These are phyloP conservation scores for Davidsoniella virescens DNA, from an alignment of 2,329 filamentous ascomycete genomes.

Conservation along the genomic window DNA sequence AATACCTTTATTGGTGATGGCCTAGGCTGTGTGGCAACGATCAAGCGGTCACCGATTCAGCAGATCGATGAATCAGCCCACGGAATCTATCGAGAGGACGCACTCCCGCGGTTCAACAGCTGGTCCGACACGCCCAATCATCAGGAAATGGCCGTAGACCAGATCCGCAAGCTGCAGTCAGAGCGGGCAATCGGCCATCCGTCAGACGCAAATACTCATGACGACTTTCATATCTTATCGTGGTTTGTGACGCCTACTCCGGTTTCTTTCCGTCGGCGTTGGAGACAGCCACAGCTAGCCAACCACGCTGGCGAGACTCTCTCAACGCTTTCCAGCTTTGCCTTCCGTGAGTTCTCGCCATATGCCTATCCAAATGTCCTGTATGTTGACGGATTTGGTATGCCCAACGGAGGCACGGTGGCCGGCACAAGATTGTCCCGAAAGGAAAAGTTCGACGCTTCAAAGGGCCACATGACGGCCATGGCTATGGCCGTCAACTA, in stretches of 20 bases:
- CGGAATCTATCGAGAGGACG: conserved; percentile 3
- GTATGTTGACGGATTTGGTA: conserved; percentile 11
- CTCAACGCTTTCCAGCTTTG: conserved; percentile 11
- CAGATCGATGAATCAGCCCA: background rate
- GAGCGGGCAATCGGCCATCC: conserved; percentile 4
- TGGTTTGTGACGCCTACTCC: conserved; percentile 6
- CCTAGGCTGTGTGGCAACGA: conserved; percentile 17
- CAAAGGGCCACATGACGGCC: conserved; percentile 9
- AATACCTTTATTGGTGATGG: conserved; percentile 12
- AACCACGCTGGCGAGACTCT: conserved; percentile 5
- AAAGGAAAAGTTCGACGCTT: conserved; percentile 5
- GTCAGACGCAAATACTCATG: conserved; percentile 2
- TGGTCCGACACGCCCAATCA: conserved; percentile 5
- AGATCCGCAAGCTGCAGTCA: conserved; percentile 6
- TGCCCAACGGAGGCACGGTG: conserved; percentile 4
- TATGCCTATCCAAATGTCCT: conserved; percentile 13
- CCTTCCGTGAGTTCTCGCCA: conserved; percentile 11
- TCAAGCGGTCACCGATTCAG: conserved; percentile 5
- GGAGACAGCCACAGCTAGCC: conserved; percentile 2
- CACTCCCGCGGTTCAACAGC: conserved; percentile 1
- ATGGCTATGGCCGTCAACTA: conserved; percentile 13
- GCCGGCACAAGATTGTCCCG: conserved; percentile 2
- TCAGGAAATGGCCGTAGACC: conserved; percentile 5
- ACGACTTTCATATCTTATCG: conserved; percentile 6
- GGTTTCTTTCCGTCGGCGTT: conserved; percentile 1